Base-by-base conservation (phyloP, 192 early-diverging fungal genomes). In the Linnemannia hyalina region DNA sequence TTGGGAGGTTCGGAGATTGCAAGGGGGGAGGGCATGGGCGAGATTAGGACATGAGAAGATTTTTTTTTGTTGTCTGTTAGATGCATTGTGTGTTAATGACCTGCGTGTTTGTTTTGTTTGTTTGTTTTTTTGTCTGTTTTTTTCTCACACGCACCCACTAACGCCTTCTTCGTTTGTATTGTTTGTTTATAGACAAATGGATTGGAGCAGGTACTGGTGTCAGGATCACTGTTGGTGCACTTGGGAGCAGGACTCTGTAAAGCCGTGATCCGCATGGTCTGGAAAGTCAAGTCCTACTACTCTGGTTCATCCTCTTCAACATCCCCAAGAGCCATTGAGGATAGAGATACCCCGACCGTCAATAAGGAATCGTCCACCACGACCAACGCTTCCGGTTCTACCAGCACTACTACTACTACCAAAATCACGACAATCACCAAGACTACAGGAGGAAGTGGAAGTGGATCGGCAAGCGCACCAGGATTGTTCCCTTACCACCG, bases 141-240 rank as follows among this genome's bases (percentile, higher is more conserved):
- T n/a, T 65, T 65, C 29, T 32, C 60, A 32, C 60, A 32, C 60
- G n/a, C 55, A 10, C 26, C 3, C 60, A 10, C 55, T 9, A 11
- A 63, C 29, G 60, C 60, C 29, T 65, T 65, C 10, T 32, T 65
- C 13, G 9, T 18, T 52, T 78, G 47, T 47, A 26, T 74, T 57
- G 7, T 70, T 57, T 35, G 2, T 68, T 60, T 23, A 46, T 63
- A 81, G 84, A 81, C 79, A 6, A 57, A 74, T 36, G 79, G 78
- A 35, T 16, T 90, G 16, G 89, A 90, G 36, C 80, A 83, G 6
- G 78, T 90, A 32, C 54, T 88, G n/a, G 89, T 90, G 13, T 88
- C 82, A 69, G 89, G 86, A 42, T 78, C 89, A 1, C 69, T 90
- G 16, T 68, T 54, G 4, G 70, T 83, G 9, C 89, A 90, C 73